Evolutionary conservation across 176 grass and related monocot species (phyloP), one percentile per base, ranked within the genome.

Genomic region (Cocos nucifera): DNA sequence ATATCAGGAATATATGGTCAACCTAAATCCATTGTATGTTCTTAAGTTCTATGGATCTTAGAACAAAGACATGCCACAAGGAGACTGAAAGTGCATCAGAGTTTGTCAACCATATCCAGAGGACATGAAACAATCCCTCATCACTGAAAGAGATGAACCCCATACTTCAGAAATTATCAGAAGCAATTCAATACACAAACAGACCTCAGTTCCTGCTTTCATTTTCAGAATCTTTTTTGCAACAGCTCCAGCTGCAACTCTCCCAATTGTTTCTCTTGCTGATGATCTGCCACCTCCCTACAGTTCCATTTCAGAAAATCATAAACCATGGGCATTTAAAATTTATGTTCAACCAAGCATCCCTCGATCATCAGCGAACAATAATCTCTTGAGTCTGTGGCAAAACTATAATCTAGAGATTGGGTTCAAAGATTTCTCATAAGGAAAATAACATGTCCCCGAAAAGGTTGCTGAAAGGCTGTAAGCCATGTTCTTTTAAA

Each of bases 141-240:
- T 4, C 0, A 4, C 28, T 22, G 14, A 30, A 5, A 22, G 19
- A 57, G 15, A 24, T 18, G 53, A 49, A 21, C 12, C 15, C 10
- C 15, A 66, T 27, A 7, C 19, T 30, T 30, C 4, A 56, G 59
- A 18, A 53, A 26, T 60, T n/a, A 15, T 22, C 26, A 69, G 19
- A 20, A 14, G n/a, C 9, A 25, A 70, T 53, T 21, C 12, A 24
- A 39, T 19, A 6, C 17, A 70, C 26, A 72, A 55, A 67, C 44
- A 9, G 22, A 80, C 77, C 70, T 80, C 77, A 19, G 63, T 69
- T 18, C 77, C 77, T 9, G 65, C 52, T 48, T 67, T 58, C 32
- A 81, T 82, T 75, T 93, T 98, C 62, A 98, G 87, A 78, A 98
- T 86, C 82, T 93, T 98, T 79, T 98, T 98, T 30, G 94, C 94